Evolutionary conservation across 768 basidiomycete species (phyloP).

Genomic region (Fomitopsis serialis): DNA sequence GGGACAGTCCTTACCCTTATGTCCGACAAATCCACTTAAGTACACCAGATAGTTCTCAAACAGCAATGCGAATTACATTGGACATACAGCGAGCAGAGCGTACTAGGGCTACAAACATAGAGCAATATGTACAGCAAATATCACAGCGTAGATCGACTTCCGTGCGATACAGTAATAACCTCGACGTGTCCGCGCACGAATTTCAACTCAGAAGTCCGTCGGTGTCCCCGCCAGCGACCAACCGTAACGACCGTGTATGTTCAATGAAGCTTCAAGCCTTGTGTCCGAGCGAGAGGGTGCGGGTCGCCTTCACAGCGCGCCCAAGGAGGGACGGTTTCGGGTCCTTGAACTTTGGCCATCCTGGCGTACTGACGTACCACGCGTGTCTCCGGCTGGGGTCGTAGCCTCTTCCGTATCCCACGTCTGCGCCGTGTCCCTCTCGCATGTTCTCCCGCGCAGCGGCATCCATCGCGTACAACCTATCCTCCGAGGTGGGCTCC

Average conservation of each 20-base stretch:
- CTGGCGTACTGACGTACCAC: conserved; percentile 11
- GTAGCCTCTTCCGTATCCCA: not conserved
- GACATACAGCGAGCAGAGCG: not conserved
- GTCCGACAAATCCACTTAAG: no score
- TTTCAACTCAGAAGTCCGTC: not conserved
- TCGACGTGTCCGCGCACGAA: not conserved
- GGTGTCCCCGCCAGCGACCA: not conserved
- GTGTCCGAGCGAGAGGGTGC: not conserved
- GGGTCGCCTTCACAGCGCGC: not conserved
- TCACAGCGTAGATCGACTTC: not conserved
- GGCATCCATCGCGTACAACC: not conserved
- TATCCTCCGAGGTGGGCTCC: not conserved
- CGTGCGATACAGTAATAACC: not conserved
- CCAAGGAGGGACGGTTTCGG: not conserved
- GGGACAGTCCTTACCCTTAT: no score
- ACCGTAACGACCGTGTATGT: not conserved
- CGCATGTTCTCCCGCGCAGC: not conserved
- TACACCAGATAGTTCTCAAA: no score
- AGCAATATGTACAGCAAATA: no score
- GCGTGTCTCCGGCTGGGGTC: conserved; percentile 14
- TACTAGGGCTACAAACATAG: not conserved
- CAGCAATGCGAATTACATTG: no score
- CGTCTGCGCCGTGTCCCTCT: not conserved
- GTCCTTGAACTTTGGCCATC: conserved; percentile 6
- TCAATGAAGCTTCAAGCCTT: not conserved